Conservation (phyloP, 495 filamentous ascomycete species). For the Collariella sp. region DNA sequence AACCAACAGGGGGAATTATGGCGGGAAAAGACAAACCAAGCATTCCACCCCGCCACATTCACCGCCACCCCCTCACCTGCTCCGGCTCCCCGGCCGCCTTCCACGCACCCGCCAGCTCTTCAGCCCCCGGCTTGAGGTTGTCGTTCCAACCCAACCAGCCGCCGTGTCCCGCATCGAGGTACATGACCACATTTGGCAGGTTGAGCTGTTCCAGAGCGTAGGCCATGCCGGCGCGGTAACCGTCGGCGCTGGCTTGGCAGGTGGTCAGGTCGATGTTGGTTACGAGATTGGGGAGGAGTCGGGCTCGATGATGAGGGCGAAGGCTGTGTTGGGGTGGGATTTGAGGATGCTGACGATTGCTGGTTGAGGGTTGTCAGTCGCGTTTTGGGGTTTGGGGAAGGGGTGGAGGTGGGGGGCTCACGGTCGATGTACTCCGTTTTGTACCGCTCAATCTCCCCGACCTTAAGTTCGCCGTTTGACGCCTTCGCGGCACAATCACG, state of each 20-base stretch:
- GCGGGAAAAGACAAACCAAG: slow-evolving; percentile 34
- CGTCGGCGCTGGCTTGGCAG: slow-evolving; percentile 52
- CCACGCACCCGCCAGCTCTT: slow-evolving; percentile 59
- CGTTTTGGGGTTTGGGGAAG: slow-evolving; percentile 8
- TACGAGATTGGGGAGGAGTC: slow-evolving; percentile 71
- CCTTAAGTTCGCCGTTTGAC: slow-evolving; percentile 65
- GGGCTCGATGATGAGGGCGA: slow-evolving; percentile 57
- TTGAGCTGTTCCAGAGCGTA: slow-evolving; percentile 66
- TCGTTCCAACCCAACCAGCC: slow-evolving; percentile 80
- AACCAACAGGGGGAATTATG: not conserved
- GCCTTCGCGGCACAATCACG: slow-evolving; percentile 71
- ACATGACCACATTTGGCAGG: slow-evolving; percentile 73
- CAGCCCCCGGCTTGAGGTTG: slow-evolving; percentile 64
- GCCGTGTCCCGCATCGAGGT: slow-evolving; percentile 71
- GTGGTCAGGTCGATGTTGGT: slow-evolving; percentile 59
- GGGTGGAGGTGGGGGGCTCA: slow-evolving; percentile 30
- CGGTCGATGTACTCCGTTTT: slow-evolving; percentile 62
- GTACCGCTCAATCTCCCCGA: slow-evolving; percentile 56
- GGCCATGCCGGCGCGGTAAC: slow-evolving; percentile 60
- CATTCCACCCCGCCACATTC: slow-evolving; percentile 75
- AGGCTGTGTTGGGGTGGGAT: slow-evolving; percentile 45
- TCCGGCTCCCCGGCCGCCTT: slow-evolving; percentile 55
- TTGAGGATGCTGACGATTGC: slow-evolving; percentile 50
- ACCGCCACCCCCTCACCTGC: slow-evolving; percentile 61
- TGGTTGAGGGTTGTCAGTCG: slow-evolving; percentile 29